Conservation (phyloP, 163 green algal genomes). For the Scenedesmus sp. region DNA sequence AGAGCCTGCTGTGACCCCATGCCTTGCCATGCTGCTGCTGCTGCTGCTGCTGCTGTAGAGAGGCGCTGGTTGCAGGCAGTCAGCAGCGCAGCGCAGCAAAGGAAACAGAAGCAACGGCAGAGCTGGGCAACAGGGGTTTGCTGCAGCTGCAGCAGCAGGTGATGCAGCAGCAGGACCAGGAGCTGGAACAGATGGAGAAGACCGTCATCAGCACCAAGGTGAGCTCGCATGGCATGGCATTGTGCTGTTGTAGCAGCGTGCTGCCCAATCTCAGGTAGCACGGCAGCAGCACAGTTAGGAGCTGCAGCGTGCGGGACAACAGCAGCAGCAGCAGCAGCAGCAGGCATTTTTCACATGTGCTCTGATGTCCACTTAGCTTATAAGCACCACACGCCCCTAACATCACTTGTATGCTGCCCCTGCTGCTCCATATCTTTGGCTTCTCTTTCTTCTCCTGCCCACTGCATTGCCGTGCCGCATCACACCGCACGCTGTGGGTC, state of each 20-base stretch:
- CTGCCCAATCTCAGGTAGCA: not conserved
- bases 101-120: constrained; percentile 88
- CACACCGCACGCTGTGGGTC: not conserved
- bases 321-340: too few species aligned
- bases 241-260: not conserved
- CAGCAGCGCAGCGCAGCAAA: constrained; percentile 45
- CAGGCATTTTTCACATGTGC: not conserved
- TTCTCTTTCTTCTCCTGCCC: not conserved
- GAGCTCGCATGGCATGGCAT: not conserved
- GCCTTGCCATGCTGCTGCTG: not conserved
- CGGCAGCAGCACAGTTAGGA: not conserved
- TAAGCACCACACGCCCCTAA: too few species aligned
- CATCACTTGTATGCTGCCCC: not conserved
- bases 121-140: constrained; percentile 81
- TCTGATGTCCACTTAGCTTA: too few species aligned
- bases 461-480: not conserved
- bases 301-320: too few species aligned
- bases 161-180: constrained; percentile 87
- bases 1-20: not conserved
- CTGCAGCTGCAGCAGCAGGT: constrained; percentile 86
- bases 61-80: constrained; percentile 62
- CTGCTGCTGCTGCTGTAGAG: constrained; percentile 47
- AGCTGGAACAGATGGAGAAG: constrained; percentile 87
- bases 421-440: not conserved
- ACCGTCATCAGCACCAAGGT: constrained; percentile 83